Conservation (phyloP, 2,329 filamentous ascomycete species). For the Stachybotrys chlorohalonatus region DNA sequence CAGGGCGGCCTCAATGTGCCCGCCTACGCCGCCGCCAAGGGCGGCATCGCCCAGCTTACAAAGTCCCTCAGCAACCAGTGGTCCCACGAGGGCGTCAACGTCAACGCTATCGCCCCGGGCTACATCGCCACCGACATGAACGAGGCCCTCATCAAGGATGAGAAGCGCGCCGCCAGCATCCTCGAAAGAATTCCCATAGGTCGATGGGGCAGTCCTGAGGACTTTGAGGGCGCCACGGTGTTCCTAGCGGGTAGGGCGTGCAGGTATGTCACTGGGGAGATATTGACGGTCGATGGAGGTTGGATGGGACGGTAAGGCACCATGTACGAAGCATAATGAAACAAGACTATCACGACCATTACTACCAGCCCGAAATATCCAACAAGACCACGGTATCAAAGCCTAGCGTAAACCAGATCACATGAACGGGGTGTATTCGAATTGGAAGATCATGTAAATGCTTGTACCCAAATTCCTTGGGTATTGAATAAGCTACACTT, state of each 20-base stretch:
- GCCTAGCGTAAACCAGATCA: no score
- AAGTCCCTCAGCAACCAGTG: conserved; percentile 75
- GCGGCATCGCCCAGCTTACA: conserved; percentile 68
- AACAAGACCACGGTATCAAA: no score
- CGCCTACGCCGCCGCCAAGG: conserved; percentile 76
- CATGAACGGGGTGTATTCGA: no score
- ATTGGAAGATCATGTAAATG: no score
- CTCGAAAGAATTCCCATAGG: conserved; percentile 67
- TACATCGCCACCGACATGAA: conserved; percentile 87
- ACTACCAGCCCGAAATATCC: no score
- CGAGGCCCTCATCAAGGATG: conserved; percentile 60
- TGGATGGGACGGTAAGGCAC: conserved; percentile 66
- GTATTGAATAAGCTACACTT: no score
- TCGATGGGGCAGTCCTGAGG: conserved; percentile 67
- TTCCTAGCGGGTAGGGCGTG: conserved; percentile 64
- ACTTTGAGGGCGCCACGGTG: conserved; percentile 69
- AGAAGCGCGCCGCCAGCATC: conserved; percentile 57
- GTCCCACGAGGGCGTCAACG: conserved; percentile 60
- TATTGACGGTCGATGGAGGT: conserved; percentile 73
- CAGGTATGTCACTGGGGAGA: conserved; percentile 66
- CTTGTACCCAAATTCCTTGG: no score
- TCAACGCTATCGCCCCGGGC: conserved; percentile 75
- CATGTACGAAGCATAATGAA: neutral
- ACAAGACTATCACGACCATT: neutral
- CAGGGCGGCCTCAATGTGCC: conserved; percentile 72